phyloP scores from a whole-genome alignment of 192 early-diverging fungal species.

The Gryganskiella cystojenkinii region DNA sequence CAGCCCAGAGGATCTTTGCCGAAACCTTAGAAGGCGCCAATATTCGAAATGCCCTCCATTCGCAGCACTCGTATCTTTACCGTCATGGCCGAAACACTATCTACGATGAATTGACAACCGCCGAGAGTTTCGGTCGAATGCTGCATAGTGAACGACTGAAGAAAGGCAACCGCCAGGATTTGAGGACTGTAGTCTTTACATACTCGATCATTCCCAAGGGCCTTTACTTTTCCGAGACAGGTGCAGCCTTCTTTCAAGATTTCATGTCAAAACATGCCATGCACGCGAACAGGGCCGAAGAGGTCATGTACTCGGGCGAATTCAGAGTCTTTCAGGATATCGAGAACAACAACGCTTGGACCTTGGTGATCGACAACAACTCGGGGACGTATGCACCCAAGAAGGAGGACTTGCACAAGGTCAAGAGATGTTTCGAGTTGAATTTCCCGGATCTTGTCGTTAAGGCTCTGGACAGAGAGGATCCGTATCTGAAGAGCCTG shows the following conservation, averaged over 20 bases:
- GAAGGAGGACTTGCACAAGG: constrained; percentile 17
- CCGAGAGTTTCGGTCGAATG: background rate
- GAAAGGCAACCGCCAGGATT: background rate
- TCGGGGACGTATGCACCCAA: constrained; percentile 22
- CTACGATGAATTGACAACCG: constrained; percentile 5
- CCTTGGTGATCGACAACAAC: constrained; percentile 26
- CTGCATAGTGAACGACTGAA: constrained; percentile 7
- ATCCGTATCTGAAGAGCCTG: constrained; percentile 12
- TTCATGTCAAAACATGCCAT: constrained; percentile 35
- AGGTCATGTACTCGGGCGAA: constrained; percentile 20
- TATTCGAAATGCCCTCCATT: constrained; percentile 19
- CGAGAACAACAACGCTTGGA: constrained; percentile 5
- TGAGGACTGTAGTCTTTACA: constrained; percentile 16
- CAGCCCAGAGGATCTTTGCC: constrained; percentile 18
- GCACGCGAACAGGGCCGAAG: constrained; percentile 17
- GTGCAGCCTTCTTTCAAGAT: constrained; percentile 24
- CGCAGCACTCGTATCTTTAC: constrained; percentile 21
- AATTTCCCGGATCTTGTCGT: constrained; percentile 23
- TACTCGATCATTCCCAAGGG: constrained; percentile 18
- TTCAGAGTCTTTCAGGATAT: constrained; percentile 14
- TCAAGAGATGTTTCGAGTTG: constrained; percentile 10
- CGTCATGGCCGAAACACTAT: constrained; percentile 10
- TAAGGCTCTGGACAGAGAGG: constrained; percentile 15
- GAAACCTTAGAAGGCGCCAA: constrained; percentile 18
- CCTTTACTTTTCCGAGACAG: constrained; percentile 23